Conservation (phyloP, 163 green algal species). For the Volvox carteri region DNA sequence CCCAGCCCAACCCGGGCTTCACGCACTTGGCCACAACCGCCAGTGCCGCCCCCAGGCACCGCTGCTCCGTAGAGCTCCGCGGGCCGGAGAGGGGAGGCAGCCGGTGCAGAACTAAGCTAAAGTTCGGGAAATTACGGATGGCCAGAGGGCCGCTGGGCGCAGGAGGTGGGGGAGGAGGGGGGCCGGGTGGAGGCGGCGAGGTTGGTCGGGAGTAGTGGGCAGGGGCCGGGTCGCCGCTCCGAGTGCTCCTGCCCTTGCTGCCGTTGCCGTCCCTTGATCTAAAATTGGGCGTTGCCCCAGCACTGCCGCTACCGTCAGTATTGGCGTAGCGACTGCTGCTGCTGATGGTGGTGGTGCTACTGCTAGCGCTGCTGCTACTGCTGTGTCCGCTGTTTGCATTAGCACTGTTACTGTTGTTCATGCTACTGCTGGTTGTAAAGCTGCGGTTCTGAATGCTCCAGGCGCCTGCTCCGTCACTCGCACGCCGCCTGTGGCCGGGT, state of each 20-base stretch:
- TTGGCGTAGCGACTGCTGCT: not conserved
- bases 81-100: conserved; percentile 16
- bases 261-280: not conserved
- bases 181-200: not conserved
- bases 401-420: too few species aligned
- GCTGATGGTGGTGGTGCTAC: not conserved
- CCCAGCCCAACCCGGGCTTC: too few species aligned
- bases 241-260: not conserved
- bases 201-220: not conserved
- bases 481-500: too few species aligned
- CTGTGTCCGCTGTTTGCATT: not conserved
- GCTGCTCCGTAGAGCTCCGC: not conserved
- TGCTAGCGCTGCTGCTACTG: not conserved
- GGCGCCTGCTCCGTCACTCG: too few species aligned
- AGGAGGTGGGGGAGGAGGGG: too few species aligned
- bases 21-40: too few species aligned
- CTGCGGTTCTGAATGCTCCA: too few species aligned
- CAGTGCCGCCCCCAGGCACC: conserved; percentile 28
- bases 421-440: too few species aligned
- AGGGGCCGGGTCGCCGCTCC: not conserved
- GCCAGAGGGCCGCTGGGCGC: not conserved
- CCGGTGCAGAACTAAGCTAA: not conserved
- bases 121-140: not conserved
- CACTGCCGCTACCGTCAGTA: not conserved
- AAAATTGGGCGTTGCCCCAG: not conserved